Evolutionary conservation across 2,329 filamentous ascomycete genomes (phyloP).

Genomic region (Talaromyces rugulosus): DNA sequence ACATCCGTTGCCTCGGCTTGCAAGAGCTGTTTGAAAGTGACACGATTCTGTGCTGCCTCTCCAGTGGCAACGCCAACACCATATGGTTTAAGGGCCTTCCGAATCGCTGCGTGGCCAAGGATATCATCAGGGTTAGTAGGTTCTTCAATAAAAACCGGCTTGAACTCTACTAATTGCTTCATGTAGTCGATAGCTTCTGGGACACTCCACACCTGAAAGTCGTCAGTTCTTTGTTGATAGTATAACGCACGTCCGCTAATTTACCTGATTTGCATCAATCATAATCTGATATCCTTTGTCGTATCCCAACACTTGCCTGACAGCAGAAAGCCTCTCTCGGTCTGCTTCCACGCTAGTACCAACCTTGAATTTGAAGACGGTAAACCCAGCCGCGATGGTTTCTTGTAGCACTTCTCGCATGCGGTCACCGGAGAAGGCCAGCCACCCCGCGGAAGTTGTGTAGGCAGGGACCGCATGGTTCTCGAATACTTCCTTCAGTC

Average conservation of each 20-base stretch:
- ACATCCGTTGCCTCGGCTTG: conserved; percentile 76
- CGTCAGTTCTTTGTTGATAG: neutral
- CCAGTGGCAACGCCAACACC: conserved; percentile 77
- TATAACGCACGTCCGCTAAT: conserved; percentile 6
- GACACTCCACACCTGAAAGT: conserved; percentile 68
- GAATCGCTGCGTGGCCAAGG: conserved; percentile 78
- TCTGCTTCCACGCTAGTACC: conserved; percentile 70
- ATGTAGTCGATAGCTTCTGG: conserved; percentile 86
- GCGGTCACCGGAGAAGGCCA: conserved; percentile 85
- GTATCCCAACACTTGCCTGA: conserved; percentile 73
- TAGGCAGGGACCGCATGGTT: conserved; percentile 80
- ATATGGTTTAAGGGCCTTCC: conserved; percentile 64
- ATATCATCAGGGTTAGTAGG: conserved; percentile 87
- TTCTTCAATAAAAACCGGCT: conserved; percentile 86
- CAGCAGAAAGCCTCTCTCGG: conserved; percentile 64
- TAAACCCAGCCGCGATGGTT: conserved; percentile 72
- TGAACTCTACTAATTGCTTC: conserved; percentile 74
- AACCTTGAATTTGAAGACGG: conserved; percentile 88
- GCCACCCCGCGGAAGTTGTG: conserved; percentile 84
- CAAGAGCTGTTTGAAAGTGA: conserved; percentile 90
- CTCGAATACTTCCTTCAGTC: conserved; percentile 67
- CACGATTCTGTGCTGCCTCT: conserved; percentile 93
- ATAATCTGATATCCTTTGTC: conserved; percentile 80
- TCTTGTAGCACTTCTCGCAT: conserved; percentile 71
- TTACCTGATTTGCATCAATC: conserved; percentile 83